Evolutionary conservation across 495 filamentous ascomycete species (phyloP).

Genomic region (Talaromyces trachyspermus): DNA sequence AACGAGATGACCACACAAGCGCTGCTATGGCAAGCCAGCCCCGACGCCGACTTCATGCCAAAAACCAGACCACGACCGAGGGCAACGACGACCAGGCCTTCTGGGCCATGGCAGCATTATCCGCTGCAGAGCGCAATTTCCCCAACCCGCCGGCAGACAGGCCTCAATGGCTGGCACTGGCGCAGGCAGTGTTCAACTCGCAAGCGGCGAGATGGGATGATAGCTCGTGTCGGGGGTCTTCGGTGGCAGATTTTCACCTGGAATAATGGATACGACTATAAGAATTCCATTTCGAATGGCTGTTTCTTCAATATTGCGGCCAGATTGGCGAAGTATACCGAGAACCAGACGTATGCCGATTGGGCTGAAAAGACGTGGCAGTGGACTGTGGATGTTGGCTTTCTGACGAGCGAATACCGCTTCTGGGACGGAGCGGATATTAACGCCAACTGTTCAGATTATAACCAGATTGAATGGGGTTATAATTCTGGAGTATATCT

Average conservation of each 20-base stretch:
- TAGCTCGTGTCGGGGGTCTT: slow-evolving; percentile 62
- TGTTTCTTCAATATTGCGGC: slow-evolving; percentile 76
- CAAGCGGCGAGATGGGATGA: slow-evolving; percentile 66
- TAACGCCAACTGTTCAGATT: slow-evolving; percentile 41
- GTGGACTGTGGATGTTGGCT: slow-evolving; percentile 56
- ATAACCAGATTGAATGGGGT: slow-evolving; percentile 53
- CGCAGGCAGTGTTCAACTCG: slow-evolving; percentile 75
- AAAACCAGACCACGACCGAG: slow-evolving; percentile 67
- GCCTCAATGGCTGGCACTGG: slow-evolving; percentile 71
- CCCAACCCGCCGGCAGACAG: slow-evolving; percentile 46
- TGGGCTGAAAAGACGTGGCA: slow-evolving; percentile 70
- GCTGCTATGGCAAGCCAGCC: slow-evolving; percentile 62
- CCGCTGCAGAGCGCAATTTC: slow-evolving; percentile 72
- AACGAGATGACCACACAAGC: slow-evolving; percentile 62
- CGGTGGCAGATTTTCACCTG: slow-evolving; percentile 79
- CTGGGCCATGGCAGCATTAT: slow-evolving; percentile 78
- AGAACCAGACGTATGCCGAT: slow-evolving; percentile 69
- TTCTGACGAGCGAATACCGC: slow-evolving; percentile 53
- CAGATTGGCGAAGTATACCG: slow-evolving; percentile 66
- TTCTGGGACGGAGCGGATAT: slow-evolving; percentile 61
- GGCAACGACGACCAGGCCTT: slow-evolving; percentile 87
- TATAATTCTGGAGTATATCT: slow-evolving; percentile 61
- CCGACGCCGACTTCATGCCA: slow-evolving; percentile 68
- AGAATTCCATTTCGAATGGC: slow-evolving; percentile 74
- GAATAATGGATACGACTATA: slow-evolving; percentile 75